phyloP scores from a whole-genome alignment of 371 early-diverging fungal species.

The Enterocytospora artemiae region DNA sequence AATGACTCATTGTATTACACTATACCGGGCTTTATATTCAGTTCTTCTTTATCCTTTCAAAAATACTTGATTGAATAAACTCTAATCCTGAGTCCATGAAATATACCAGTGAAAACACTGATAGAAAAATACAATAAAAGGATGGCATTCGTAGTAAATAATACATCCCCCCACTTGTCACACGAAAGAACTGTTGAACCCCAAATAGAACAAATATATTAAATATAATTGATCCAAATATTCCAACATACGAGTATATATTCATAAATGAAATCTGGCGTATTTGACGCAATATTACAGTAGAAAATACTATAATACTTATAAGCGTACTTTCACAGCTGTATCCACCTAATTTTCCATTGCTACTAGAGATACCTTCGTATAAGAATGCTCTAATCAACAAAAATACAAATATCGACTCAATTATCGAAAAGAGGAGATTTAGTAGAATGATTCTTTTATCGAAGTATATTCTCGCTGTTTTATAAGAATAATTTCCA shows the following conservation, averaged over 20 bases:
- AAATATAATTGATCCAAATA: constrained; percentile 26
- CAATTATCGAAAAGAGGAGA: constrained; percentile 29
- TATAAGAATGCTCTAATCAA: constrained; percentile 9
- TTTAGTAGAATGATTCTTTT: constrained; percentile 20
- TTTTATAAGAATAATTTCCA: constrained; percentile 27
- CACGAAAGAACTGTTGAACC: constrained; percentile 22
- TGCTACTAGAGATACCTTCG: constrained; percentile 16
- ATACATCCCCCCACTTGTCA: not conserved
- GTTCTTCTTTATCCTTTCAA: not conserved
- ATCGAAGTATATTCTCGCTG: constrained; percentile 19
- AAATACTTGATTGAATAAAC: not conserved
- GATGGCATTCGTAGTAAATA: constrained; percentile 18
- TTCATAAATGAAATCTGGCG: constrained; percentile 29
- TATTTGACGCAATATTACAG: constrained; percentile 44
- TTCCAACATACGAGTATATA: constrained; percentile 27
- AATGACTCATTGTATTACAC: not conserved
- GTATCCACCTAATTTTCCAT: constrained; percentile 42
- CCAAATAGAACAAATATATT: constrained; percentile 32
- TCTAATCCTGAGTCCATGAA: constrained; percentile 1
- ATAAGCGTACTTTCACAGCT: constrained; percentile 25
- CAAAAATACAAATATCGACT: constrained; percentile 27
- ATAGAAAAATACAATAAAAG: constrained; percentile 13
- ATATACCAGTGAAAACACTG: constrained; percentile 2
- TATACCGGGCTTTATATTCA: too few species aligned
- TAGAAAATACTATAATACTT: constrained; percentile 39